Conservation (phyloP, 129 eudicot species). For the Scalesia atractyloides region DNA sequence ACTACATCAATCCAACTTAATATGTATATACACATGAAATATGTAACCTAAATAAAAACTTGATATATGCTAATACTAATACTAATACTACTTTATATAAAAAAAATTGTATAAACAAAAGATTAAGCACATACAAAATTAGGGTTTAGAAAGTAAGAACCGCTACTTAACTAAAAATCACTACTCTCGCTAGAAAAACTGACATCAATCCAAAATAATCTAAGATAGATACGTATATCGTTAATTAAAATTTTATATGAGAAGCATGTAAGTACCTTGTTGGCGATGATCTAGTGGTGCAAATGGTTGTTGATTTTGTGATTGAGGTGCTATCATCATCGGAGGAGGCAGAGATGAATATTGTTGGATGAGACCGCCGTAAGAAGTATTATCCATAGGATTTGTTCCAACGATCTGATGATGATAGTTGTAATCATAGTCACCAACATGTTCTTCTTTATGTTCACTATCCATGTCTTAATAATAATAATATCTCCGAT, state of each 20-base stretch:
- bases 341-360: slow-evolving; percentile 27
- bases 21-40: neutral
- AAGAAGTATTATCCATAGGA: slow-evolving; percentile 16
- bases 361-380: slow-evolving; percentile 13
- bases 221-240: neutral
- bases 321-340: slow-evolving; percentile 24
- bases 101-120: too few relatives aligned
- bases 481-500: neutral
- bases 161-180: neutral
- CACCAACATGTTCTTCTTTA: slow-evolving; percentile 4
- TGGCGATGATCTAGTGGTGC: slow-evolving; percentile 28
- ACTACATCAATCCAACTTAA: neutral
- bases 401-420: slow-evolving; percentile 14
- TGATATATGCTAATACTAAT: too few relatives aligned
- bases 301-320: slow-evolving; percentile 33
- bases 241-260: neutral
- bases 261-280: slow-evolving; percentile 16
- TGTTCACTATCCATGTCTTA: slow-evolving; percentile 31
- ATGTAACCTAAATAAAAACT: neutral
- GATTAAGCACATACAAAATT: neutral
- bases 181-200: neutral
- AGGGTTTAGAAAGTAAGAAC: slow-evolving; percentile 2
- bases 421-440: slow-evolving; percentile 22
- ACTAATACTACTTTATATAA: too few relatives aligned
- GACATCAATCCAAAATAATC: slow-evolving; percentile 3